Percentiles rank a stretch among this genome's conserved stretches.
These are phyloP conservation scores for Amylocystis lapponica DNA, from an alignment of 768 basidiomycete genomes.

Conservation along the genomic window DNA sequence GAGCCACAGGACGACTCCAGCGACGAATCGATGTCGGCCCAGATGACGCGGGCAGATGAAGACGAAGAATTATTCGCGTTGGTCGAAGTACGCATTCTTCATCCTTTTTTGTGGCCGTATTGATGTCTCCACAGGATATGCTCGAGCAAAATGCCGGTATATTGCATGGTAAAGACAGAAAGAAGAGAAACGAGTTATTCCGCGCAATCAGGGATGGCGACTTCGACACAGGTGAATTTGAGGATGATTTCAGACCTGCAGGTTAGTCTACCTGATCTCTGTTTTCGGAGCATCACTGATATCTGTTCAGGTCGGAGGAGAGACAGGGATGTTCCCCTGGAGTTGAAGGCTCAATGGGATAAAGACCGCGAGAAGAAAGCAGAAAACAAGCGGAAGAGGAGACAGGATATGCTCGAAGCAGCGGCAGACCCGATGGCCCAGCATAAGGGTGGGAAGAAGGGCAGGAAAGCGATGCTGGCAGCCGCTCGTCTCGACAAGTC, in stretches of 20 bases:
- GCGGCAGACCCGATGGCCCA: conserved; percentile 57
- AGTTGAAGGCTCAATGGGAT: conserved; percentile 68
- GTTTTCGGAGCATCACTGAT: background rate
- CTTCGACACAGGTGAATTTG: conserved; percentile 29
- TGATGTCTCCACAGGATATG: conserved; percentile 38
- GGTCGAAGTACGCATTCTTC: conserved; percentile 42
- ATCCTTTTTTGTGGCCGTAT: background rate
- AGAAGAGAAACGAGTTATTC: conserved; percentile 52
- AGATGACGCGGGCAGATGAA: conserved; percentile 39
- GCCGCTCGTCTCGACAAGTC: conserved; percentile 46
- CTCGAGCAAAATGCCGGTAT: conserved; percentile 56
- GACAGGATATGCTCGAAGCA: conserved; percentile 44
- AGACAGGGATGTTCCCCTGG: conserved; percentile 43
- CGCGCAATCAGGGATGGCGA: conserved; percentile 52
- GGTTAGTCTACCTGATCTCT: conserved; percentile 39
- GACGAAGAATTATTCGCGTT: conserved; percentile 53
- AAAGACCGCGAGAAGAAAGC: conserved; percentile 83
- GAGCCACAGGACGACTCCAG: conserved; percentile 16
- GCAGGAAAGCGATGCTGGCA: conserved; percentile 59
- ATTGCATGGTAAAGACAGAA: conserved; percentile 37
- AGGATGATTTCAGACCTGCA: conserved; percentile 32
- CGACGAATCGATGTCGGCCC: conserved; percentile 19
- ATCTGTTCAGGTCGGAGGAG: conserved; percentile 40
- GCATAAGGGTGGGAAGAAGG: conserved; percentile 66
- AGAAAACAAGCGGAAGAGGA: conserved; percentile 59